Evolutionary conservation across 352 stramenopile species (phyloP).

Genomic region (Phytophthora tubulina): DNA sequence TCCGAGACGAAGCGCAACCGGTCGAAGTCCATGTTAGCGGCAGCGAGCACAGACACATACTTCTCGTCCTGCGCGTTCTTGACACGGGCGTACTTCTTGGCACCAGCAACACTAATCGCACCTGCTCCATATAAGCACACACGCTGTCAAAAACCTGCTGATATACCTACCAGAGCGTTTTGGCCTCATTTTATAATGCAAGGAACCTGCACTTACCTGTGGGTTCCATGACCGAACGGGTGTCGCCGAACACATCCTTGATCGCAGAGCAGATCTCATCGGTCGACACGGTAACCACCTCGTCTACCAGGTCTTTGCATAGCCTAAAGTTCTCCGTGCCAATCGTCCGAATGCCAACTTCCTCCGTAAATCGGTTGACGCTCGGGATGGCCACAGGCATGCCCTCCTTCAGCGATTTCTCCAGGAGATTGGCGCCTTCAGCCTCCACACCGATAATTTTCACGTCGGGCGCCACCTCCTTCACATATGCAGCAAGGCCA

Average conservation of each 20-base stretch:
- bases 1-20: conserved; percentile 94
- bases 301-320: conserved; percentile 95
- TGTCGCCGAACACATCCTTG: conserved; percentile 95
- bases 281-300: conserved; percentile 97
- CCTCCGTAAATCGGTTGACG: conserved; percentile 98
- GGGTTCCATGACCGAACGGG: conserved; percentile 95
- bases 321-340: conserved; percentile 97
- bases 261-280: conserved; percentile 96
- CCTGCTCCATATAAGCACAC: conserved; percentile 53
- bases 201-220: conserved; percentile 40
- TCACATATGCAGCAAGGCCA: conserved; percentile 94
- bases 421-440: conserved; percentile 95
- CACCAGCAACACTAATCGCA: conserved; percentile 96
- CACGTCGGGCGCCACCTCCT: conserved; percentile 86
- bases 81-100: conserved; percentile 93
- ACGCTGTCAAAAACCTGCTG: background rate
- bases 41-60: conserved; percentile 96
- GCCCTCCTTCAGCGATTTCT: conserved; percentile 84
- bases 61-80: conserved; percentile 69
- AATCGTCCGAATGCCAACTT: conserved; percentile 94
- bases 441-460: conserved; percentile 98
- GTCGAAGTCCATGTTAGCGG: conserved; percentile 99
- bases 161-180: too few species aligned
- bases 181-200: background rate
- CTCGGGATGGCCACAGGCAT: conserved; percentile 90